Evolutionary conservation across 2,329 filamentous ascomycete species (phyloP), one percentile per base, ranked within the genome.

Genomic region (Mycosphaerella sp.): DNA sequence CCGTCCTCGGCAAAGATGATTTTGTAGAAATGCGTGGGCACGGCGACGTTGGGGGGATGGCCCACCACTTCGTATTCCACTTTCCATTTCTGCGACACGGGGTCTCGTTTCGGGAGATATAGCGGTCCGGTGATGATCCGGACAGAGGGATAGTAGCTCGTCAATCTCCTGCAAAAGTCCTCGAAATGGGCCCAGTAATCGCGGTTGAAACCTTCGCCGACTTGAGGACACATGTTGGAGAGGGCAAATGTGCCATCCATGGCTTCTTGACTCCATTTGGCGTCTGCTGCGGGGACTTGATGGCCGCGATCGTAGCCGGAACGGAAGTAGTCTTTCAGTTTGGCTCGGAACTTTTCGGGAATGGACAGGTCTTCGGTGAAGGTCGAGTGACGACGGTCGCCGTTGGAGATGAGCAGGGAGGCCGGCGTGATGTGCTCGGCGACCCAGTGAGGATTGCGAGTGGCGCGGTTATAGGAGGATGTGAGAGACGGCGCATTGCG

Each of bases 161-260:
- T 91, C 59, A 98, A 76, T 14, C 89, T 77, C 8, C 93, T 81
- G 73, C 91, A 96, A 66, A 97, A 98, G 66, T 96, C 91, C 73
- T 98, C 93, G 60, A 98, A 90, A 70, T 98, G 93, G 34, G 93
- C 87, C 93, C 93, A 98, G 79, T 98, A 98, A 74, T 98, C 93
- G 45, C 93, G 81, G 74, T 98, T 98, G 78, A 98, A 98, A 53
- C 93, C 93, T 67, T 96, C 89, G 60, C 93, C 93, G 27, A 98
- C 93, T 73, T 98, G 93, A 28, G 93, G 93, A 67, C 90, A 95
- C 90, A 98, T 98, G 74, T 98, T 98, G 67, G 80, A 85, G 50
- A 98, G 79, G 65, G 82, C 85, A 67, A 98, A 98, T 2, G 93
- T 98, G 52, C 87, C 88, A 72, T 98, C 83, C 89, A 98, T 95